phyloP scores from a whole-genome alignment of 306 rosid genomes.

The Oemleria cerasiformis region DNA sequence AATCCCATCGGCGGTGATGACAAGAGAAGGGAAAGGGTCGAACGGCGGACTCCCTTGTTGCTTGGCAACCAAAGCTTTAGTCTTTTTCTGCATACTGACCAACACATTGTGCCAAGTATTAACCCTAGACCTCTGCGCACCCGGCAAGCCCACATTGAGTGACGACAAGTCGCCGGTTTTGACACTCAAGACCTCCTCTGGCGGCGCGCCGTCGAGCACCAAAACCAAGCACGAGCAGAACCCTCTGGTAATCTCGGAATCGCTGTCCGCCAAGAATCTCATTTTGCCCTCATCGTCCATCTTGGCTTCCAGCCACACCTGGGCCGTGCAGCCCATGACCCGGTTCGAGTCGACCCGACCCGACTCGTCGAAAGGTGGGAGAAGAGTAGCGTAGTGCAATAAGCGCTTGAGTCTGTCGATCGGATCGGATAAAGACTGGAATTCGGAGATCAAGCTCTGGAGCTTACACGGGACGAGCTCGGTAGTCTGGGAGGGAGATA shows the following conservation, averaged over 20 bases:
- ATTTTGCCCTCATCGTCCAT: constrained; percentile 61
- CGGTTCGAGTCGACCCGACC: constrained; percentile 61
- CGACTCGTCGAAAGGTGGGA: constrained; percentile 38
- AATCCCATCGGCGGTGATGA: constrained; percentile 62
- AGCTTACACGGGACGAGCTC: constrained; percentile 46
- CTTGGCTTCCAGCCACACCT: constrained; percentile 71
- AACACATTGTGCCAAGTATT: constrained; percentile 96
- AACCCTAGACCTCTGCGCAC: constrained; percentile 59
- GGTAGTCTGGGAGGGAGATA: constrained; percentile 32
- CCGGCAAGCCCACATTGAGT: constrained; percentile 61
- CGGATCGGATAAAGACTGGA: constrained; percentile 52
- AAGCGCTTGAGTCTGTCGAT: constrained; percentile 62
- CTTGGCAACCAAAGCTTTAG: constrained; percentile 62
- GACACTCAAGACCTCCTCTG: constrained; percentile 62
- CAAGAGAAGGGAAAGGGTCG: constrained; percentile 74
- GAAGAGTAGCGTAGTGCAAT: constrained; percentile 46
- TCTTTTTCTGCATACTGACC: constrained; percentile 78
- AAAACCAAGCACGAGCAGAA: constrained; percentile 73
- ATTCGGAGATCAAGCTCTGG: constrained; percentile 48
- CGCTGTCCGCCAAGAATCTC: constrained; percentile 75
- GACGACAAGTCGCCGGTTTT: constrained; percentile 63
- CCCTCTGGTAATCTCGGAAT: constrained; percentile 81
- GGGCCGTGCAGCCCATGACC: constrained; percentile 96
- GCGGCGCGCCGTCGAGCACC: constrained; percentile 62
- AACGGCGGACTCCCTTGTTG: constrained; percentile 55